phyloP scores from a whole-genome alignment of 164 flowering plant genomes.

The Macadamia tetraphylla region DNA sequence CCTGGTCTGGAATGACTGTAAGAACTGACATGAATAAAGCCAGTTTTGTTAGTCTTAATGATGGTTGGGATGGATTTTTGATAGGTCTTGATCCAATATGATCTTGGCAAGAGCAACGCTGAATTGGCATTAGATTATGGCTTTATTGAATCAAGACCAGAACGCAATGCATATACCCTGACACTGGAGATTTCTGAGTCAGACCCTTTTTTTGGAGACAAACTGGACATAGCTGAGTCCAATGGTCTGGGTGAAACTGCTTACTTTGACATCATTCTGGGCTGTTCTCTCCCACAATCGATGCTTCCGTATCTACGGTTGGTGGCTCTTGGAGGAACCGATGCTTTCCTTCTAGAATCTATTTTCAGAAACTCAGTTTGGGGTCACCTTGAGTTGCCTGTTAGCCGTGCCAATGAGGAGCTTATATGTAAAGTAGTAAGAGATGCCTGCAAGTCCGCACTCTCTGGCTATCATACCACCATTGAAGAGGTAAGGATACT shows the following conservation, averaged over 20 bases:
- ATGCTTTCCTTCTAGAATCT: conserved; percentile 90
- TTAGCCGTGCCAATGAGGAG: conserved; percentile 84
- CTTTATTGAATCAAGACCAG: conserved; percentile 57
- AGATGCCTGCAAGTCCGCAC: conserved; percentile 71
- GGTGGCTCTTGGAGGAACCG: conserved; percentile 79
- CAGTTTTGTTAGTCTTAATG: too few relatives aligned
- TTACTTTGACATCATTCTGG: conserved; percentile 67
- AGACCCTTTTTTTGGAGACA: conserved; percentile 75
- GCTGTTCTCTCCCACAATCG: conserved; percentile 51
- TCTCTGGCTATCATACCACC: conserved; percentile 64
- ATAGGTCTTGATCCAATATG: conserved; percentile 89
- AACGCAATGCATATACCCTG: conserved; percentile 59
- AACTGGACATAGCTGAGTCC: conserved; percentile 85
- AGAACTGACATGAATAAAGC: too few relatives aligned
- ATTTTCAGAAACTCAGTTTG: conserved; percentile 78
- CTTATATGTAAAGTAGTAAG: conserved; percentile 68
- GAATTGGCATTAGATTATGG: conserved; percentile 93
- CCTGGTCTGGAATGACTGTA: too few relatives aligned
- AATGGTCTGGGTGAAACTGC: conserved; percentile 73
- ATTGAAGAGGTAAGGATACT: conserved; percentile 61
- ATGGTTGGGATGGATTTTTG: neutral
- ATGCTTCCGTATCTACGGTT: conserved; percentile 79
- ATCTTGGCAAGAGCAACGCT: conserved; percentile 79
- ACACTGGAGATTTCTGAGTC: conserved; percentile 75
- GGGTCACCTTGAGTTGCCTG: conserved; percentile 79